A percentile compares a stretch with the other conserved stretches of the same genome.
These are phyloP conservation scores for Talaromyces sp. DNA, from an alignment of 2,329 filamentous ascomycete species.

Conservation along the genomic window DNA sequence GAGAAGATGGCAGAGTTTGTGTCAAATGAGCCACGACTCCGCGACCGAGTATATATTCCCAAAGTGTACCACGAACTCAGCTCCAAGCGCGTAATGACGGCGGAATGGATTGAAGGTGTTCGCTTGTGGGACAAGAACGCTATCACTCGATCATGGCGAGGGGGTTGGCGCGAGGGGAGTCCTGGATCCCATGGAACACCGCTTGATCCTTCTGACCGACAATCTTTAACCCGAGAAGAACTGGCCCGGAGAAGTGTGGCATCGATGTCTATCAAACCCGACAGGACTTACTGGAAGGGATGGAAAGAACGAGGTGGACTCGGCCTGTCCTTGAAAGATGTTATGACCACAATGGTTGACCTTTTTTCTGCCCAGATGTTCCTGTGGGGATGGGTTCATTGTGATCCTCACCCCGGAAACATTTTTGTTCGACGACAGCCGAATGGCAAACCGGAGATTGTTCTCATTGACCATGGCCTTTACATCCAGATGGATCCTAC, in stretches of 20 bases:
- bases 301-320: constrained; percentile 68
- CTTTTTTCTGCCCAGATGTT: constrained; percentile 98
- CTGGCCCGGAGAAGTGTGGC: constrained; percentile 24
- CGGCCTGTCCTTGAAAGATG: constrained; percentile 73
- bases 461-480: constrained; percentile 93
- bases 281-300: constrained; percentile 74
- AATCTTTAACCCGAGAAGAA: constrained; percentile 41
- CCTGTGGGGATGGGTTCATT: constrained; percentile 91
- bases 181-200: constrained; percentile 67
- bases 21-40: constrained; percentile 66
- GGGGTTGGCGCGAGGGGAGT: constrained; percentile 68
- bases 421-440: constrained; percentile 88
- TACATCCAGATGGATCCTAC: constrained; percentile 84
- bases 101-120: constrained; percentile 96
- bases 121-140: constrained; percentile 86
- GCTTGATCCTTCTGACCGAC: constrained; percentile 51
- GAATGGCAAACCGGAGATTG: constrained; percentile 77
- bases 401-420: constrained; percentile 95
- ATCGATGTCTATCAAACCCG: constrained; percentile 65
- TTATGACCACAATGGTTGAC: constrained; percentile 96
- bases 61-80: constrained; percentile 76
- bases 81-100: constrained; percentile 79
- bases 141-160: constrained; percentile 71
- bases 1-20: constrained; percentile 77
- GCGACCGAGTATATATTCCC: constrained; percentile 81